Evolutionary conservation across 192 early-diverging fungal species (phyloP).

Genomic region (Geosiphon pyriformis): DNA sequence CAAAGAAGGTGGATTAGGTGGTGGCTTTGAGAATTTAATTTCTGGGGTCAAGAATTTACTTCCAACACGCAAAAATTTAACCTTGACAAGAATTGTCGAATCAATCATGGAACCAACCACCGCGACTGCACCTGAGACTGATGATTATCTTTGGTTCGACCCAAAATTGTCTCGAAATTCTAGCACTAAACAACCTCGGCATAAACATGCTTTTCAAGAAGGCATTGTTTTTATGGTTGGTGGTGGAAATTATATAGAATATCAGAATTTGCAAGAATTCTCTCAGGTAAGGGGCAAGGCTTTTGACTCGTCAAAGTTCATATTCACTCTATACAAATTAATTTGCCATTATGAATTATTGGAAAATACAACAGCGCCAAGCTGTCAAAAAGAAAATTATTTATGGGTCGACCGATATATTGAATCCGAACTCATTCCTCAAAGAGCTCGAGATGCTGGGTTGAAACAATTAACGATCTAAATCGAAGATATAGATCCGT

Average conservation of each 20-base stretch:
- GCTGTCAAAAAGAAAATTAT: constrained; percentile 70
- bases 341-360: neutral
- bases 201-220: constrained; percentile 65
- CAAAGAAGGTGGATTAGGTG: constrained; percentile 63
- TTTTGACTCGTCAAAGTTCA: neutral
- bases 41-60: constrained; percentile 94
- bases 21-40: constrained; percentile 66
- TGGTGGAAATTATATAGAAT: constrained; percentile 97
- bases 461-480: no score
- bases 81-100: constrained; percentile 80
- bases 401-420: constrained; percentile 91
- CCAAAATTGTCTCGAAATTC: constrained; percentile 59
- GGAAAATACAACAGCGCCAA: constrained; percentile 26
- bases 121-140: constrained; percentile 48
- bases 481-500: no score
- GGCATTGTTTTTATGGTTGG: constrained; percentile 98
- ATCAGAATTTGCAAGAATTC: constrained; percentile 91
- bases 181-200: constrained; percentile 42
- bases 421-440: constrained; percentile 76
- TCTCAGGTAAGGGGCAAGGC: constrained; percentile 61
- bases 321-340: neutral
- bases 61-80: constrained; percentile 83
- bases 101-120: constrained; percentile 72
- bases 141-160: constrained; percentile 88
- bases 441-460: constrained; percentile 71